phyloP scores from a whole-genome alignment of 1,284 basidiomycete species.

The Malassezia pachydermatis region DNA sequence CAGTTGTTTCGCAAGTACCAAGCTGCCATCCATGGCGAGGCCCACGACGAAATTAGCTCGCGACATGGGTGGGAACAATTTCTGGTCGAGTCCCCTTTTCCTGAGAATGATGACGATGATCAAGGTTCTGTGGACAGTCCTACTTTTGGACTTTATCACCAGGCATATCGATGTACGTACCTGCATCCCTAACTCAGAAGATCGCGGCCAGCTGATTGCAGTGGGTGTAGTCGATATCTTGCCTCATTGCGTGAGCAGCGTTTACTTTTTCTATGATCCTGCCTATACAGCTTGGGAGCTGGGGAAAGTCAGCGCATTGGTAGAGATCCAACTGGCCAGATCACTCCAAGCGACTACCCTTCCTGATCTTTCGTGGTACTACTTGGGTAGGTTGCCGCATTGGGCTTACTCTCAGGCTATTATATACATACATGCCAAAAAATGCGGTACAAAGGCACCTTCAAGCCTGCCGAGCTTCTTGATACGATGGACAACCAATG shows the following conservation, averaged over 20 bases:
- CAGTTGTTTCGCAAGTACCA: slow-evolving; percentile 39
- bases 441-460: slow-evolving; percentile 94
- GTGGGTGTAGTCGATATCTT: slow-evolving; percentile 84
- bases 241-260: slow-evolving; percentile 78
- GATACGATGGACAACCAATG: slow-evolving; percentile 61
- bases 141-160: slow-evolving; percentile 36
- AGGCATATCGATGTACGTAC: slow-evolving; percentile 35
- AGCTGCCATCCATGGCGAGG: slow-evolving; percentile 24
- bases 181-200: not conserved
- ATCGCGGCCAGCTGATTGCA: slow-evolving; percentile 68
- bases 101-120: slow-evolving; percentile 1
- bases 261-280: slow-evolving; percentile 88
- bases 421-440: slow-evolving; percentile 59
- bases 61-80: slow-evolving; percentile 32
- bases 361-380: slow-evolving; percentile 19
- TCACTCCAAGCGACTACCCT: slow-evolving; percentile 23
- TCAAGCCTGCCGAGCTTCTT: slow-evolving; percentile 71
- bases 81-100: slow-evolving; percentile 25
- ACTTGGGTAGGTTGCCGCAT: slow-evolving; percentile 18
- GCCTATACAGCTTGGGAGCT: slow-evolving; percentile 65
- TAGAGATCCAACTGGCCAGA: slow-evolving; percentile 29
- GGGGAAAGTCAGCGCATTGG: slow-evolving; percentile 56
- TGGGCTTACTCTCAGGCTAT: slow-evolving; percentile 16
- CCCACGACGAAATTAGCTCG: slow-evolving; percentile 23
- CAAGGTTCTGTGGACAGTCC: not conserved